phyloP scores from a whole-genome alignment of 2,329 filamentous ascomycete genomes.

The Pseudogymnoascus sp. region DNA sequence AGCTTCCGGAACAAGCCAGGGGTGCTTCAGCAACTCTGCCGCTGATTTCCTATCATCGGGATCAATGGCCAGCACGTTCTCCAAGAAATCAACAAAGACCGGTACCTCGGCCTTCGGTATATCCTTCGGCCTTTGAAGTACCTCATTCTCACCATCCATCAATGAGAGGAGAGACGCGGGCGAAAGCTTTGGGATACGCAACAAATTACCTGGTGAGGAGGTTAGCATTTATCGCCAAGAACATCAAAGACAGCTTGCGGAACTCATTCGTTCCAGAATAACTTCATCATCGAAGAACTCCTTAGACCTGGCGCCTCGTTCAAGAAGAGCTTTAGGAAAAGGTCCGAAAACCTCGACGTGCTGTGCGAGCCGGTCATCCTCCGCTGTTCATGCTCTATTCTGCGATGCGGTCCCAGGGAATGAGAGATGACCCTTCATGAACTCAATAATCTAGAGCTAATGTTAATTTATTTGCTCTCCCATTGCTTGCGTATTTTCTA shows the following conservation, averaged over 20 bases:
- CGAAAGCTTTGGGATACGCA: neutral
- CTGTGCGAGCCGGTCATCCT: neutral
- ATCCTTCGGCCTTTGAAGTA: neutral
- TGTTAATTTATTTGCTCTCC: neutral
- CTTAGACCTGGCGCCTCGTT: neutral
- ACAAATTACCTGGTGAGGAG: neutral
- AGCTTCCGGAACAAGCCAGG: constrained; percentile 48
- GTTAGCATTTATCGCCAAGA: neutral
- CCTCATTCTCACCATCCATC: neutral
- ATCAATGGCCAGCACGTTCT: constrained; percentile 79
- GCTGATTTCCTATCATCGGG: constrained; percentile 86
- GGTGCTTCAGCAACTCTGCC: constrained; percentile 80
- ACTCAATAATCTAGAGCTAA: neutral
- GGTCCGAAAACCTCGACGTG: neutral
- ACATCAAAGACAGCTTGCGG: neutral
- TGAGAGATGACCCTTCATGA: neutral
- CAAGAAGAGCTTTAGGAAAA: neutral
- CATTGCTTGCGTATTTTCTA: neutral
- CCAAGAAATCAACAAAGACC: constrained; percentile 69
- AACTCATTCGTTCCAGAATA: neutral
- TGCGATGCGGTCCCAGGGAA: neutral
- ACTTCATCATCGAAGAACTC: neutral
- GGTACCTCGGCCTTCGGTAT: constrained; percentile 63
- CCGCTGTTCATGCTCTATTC: neutral
- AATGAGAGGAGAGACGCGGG: neutral